Evolutionary conservation across 495 filamentous ascomycete species (phyloP).

Genomic region (Apodospora peruviana): DNA sequence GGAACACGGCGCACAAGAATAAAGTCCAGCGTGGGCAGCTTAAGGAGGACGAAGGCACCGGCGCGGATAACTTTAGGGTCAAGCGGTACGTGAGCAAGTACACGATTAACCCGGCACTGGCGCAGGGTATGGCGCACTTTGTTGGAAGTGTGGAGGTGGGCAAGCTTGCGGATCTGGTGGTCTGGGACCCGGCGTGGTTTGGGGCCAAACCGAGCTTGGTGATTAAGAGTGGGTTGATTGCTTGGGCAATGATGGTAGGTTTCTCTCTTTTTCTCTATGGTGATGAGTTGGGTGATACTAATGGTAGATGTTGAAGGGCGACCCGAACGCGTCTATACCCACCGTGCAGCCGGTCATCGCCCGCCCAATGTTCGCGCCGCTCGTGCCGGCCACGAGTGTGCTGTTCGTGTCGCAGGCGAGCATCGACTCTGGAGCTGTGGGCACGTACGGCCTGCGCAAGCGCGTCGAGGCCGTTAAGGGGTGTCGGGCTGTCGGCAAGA

Average conservation of each 20-base stretch:
- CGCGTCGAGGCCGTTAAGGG: constrained; percentile 74
- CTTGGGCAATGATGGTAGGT: constrained; percentile 76
- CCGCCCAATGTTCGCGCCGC: constrained; percentile 79
- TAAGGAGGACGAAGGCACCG: constrained; percentile 71
- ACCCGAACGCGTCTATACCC: constrained; percentile 90
- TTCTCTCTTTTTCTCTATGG: neutral
- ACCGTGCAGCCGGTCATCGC: constrained; percentile 83
- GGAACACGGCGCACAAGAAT: constrained; percentile 99
- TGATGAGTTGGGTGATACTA: neutral
- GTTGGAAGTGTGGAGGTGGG: constrained; percentile 86
- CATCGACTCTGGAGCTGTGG: constrained; percentile 58
- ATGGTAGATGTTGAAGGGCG: constrained; percentile 52
- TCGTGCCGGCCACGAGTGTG: constrained; percentile 67
- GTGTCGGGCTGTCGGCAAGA: constrained; percentile 77
- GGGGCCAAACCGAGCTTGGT: constrained; percentile 81
- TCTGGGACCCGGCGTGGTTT: constrained; percentile 85
- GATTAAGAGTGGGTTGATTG: constrained; percentile 87
- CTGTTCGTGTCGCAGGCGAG: constrained; percentile 78
- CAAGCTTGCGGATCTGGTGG: constrained; percentile 85
- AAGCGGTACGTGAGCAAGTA: constrained; percentile 96
- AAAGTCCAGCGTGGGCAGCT: constrained; percentile 78
- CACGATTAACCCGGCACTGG: constrained; percentile 91
- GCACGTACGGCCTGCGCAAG: constrained; percentile 69
- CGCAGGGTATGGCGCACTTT: constrained; percentile 88
- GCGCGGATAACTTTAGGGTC: constrained; percentile 87